Evolutionary conservation across 371 early-diverging fungal species (phyloP), one percentile per base, ranked within the genome.

Genomic region (Thermomucor indicae-seudaticae): DNA sequence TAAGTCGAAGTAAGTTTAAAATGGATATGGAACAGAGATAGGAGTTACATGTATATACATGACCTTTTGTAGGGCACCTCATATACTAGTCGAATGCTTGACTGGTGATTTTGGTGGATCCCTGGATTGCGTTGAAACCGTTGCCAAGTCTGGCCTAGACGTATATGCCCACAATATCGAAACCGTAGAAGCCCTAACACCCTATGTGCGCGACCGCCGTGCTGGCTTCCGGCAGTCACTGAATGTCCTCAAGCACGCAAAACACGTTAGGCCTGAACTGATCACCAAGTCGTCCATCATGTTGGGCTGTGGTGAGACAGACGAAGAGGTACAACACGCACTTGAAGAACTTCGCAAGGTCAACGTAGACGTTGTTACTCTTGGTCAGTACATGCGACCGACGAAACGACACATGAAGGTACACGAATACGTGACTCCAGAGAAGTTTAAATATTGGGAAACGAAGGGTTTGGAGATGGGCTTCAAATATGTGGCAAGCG

Each of bases 381-480:
- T 98, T 52, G 98, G 98, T n/a, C 98, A 98, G 70, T 98, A 98
- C 67, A 98, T 98, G 98, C 85, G 95, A 45, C 98, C 98, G 20
- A 97, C 98, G 24, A 97, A 94, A 79, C 87, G 90, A 60, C 97
- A 98, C 67, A 93, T 97, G 95, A 96, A 96, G 79, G 96, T 97
- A 3, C 79, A 80, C 53, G 95, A 93, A 57, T 98, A 97, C 56
- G 89, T 97, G 40, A 81, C 88, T 44, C 97, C 97, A 3, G 88
- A 90, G 48, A 91, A 92, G 65, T 98, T 96, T 69, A 86, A 89
- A 56, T 78, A 91, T 58, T 97, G 94, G 91, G 89, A 84, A 42
- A 71, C 83, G 24, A 79, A 84, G 39, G 96, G 93, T 35, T 79
- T 86, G 60, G 79, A 80, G 27, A 72, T 96, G 49, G 98, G 98